Base-by-base conservation (phyloP, 805 yeast species). In the Kurtzmaniella fragi region DNA sequence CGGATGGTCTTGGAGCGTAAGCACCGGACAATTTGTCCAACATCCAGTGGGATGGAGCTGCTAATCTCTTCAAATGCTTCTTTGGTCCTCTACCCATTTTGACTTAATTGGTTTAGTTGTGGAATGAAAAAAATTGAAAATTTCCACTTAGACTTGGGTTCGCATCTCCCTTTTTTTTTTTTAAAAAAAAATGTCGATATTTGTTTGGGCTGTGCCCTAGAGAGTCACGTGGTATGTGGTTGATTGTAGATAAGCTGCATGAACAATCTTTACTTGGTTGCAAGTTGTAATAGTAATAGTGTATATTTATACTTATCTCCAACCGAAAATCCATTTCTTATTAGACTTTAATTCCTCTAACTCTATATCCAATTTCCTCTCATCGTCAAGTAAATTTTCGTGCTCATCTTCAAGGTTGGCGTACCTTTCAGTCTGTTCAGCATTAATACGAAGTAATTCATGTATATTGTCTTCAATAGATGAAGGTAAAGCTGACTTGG, bases 361-460 rank as follows among this genome's bases (percentile, higher is more conserved):
- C 32, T 54, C 59, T 10, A 45, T 45, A 11, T 44, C 44, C 34
- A 64, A 48, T 31, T 37, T 41, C 15, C 47, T 56, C 32, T 62
- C 59, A 40, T 63, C 63, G 5, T 39, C 20, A n/a, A 51, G 30
- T 42, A 65, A 52, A 28, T 37, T 48, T 27, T 46, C 42, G 30
- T 61, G 52, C 42, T 66, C 63, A 31, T 67, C 72, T 41, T 68
- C 72, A 35, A 68, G 50, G 32, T 51, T 50, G 13, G 69, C 66
- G 38, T 56, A 62, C 38, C 54, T 56, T 43, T 68, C 74, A 1
- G 70, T 56, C 37, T 64, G 68, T 35, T 48, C 47, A 10, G 70
- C 70, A 44, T 68, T 68, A 28, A 55, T 55, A 8, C 50, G 45
- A 43, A 68, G 51, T 29, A 68, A 53, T 37, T 60, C 53, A 28